Evolutionary conservation across 192 early-diverging fungal species (phyloP).

Genomic region (Coemansia umbellata): DNA sequence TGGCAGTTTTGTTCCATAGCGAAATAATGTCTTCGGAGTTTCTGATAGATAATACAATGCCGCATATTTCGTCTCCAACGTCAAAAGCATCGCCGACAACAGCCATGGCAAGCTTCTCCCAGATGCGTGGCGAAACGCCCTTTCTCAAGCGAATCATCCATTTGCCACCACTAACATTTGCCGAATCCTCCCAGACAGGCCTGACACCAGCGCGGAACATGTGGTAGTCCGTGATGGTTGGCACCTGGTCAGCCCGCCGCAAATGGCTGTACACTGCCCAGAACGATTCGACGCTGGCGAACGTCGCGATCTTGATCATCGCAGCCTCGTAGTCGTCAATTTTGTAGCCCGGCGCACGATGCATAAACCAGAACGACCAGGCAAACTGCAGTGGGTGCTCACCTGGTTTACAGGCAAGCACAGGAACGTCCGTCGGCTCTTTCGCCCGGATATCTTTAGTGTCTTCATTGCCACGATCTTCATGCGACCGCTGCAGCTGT

Average conservation of each 20-base stretch:
- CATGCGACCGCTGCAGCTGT: neutral
- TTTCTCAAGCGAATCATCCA: slow-evolving; percentile 95
- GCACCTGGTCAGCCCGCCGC: slow-evolving; percentile 77
- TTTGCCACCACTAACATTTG: slow-evolving; percentile 85
- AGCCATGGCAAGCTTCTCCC: slow-evolving; percentile 86
- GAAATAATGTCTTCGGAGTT: slow-evolving; percentile 92
- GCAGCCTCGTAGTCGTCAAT: slow-evolving; percentile 81
- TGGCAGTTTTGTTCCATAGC: slow-evolving; percentile 88
- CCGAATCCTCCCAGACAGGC: slow-evolving; percentile 94
- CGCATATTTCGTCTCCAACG: slow-evolving; percentile 85
- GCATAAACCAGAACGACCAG: slow-evolving; percentile 96
- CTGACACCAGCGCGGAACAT: slow-evolving; percentile 88
- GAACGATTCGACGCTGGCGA: slow-evolving; percentile 74
- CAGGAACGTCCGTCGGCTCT: neutral
- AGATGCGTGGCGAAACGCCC: slow-evolving; percentile 85
- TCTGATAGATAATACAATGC: slow-evolving; percentile 88
- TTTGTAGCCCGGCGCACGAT: slow-evolving; percentile 81
- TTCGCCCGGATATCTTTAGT: too few species aligned
- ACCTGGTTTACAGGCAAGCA: neutral
- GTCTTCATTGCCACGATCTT: neutral
- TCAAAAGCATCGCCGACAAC: slow-evolving; percentile 90
- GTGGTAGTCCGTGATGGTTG: slow-evolving; percentile 85
- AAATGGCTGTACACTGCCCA: slow-evolving; percentile 79
- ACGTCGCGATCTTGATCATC: slow-evolving; percentile 82
- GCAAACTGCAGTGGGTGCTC: slow-evolving; percentile 70